phyloP scores from a whole-genome alignment of 2,329 filamentous ascomycete species.

The Thelonectria blattea region DNA sequence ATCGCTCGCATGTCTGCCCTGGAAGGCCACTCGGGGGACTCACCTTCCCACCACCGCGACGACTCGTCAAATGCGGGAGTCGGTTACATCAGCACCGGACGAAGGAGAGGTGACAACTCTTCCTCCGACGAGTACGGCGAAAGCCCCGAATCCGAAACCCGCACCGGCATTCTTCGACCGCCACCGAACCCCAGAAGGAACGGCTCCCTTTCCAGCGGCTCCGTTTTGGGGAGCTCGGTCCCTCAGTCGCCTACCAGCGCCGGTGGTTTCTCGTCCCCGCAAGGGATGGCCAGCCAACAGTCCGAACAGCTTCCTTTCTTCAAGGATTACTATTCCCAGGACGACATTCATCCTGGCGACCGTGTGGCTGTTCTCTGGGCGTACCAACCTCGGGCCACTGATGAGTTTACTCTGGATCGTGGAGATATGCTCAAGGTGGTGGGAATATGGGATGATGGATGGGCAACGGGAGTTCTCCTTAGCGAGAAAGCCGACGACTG shows the following conservation, averaged over 20 bases:
- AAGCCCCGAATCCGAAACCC: constrained; percentile 73
- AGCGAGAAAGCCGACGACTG: constrained; percentile 87
- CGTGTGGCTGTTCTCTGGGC: constrained; percentile 93
- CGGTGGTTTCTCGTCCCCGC: constrained; percentile 81
- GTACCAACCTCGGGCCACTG: constrained; percentile 90
- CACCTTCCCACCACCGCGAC: constrained; percentile 59
- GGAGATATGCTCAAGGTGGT: constrained; percentile 98
- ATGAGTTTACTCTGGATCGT: constrained; percentile 91
- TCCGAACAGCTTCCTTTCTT: constrained; percentile 96
- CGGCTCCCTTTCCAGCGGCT: constrained; percentile 89
- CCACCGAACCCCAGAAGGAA: constrained; percentile 71
- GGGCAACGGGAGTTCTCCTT: constrained; percentile 90
- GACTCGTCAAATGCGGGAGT: constrained; percentile 48
- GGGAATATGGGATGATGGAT: constrained; percentile 98
- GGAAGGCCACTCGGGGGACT: constrained; percentile 73
- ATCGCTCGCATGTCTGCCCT: constrained; percentile 96
- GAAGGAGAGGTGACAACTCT: constrained; percentile 61
- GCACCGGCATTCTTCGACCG: constrained; percentile 61
- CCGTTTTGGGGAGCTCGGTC: constrained; percentile 73
- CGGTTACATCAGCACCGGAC: constrained; percentile 51
- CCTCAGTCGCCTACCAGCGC: constrained; percentile 76
- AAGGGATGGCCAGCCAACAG: constrained; percentile 83
- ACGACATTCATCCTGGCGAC: constrained; percentile 92
- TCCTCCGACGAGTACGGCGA: constrained; percentile 76
- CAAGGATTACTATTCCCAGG: constrained; percentile 98